Percentiles rank a stretch among this genome's conserved stretches.
These are phyloP conservation scores for Marasmius tenuissimus DNA, from an alignment of 1,284 basidiomycete genomes.

Conservation along the genomic window DNA sequence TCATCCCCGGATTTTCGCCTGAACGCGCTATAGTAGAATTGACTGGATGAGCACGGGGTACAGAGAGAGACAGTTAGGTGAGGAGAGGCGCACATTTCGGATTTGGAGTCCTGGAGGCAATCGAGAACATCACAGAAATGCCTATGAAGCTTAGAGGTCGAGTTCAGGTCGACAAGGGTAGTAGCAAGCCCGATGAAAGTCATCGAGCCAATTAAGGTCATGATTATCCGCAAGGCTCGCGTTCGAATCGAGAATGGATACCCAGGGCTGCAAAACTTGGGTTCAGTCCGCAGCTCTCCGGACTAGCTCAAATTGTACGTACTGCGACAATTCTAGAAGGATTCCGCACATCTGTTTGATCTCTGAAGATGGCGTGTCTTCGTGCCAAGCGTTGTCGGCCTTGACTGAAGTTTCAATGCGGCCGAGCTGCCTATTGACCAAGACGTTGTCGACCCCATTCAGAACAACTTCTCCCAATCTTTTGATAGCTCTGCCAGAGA, in stretches of 20 bases:
- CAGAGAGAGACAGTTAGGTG: no score
- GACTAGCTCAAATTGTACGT: background rate
- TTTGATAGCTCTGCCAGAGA: conserved; percentile 7
- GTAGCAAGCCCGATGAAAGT: conserved; percentile 1
- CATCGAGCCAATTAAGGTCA: conserved; percentile 4
- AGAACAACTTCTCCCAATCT: conserved; percentile 4
- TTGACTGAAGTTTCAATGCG: background rate
- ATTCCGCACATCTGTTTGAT: background rate
- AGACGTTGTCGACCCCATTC: conserved; percentile 1
- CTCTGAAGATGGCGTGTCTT: background rate
- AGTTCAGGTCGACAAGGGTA: background rate
- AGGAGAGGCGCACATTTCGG: background rate
- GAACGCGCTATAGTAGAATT: no score
- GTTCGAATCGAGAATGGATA: conserved; percentile 4
- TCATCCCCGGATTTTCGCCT: background rate
- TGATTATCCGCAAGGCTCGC: conserved; percentile 6
- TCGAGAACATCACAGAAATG: background rate
- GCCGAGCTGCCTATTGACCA: background rate
- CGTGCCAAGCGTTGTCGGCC: background rate
- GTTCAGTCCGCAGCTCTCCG: background rate
- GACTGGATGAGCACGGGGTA: no score
- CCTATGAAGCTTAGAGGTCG: background rate
- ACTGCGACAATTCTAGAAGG: conserved; percentile 6
- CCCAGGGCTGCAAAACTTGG: background rate
- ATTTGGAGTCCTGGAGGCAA: background rate